Conservation (phyloP, 2,329 filamentous ascomycete species). For the Fusarium concolor region DNA sequence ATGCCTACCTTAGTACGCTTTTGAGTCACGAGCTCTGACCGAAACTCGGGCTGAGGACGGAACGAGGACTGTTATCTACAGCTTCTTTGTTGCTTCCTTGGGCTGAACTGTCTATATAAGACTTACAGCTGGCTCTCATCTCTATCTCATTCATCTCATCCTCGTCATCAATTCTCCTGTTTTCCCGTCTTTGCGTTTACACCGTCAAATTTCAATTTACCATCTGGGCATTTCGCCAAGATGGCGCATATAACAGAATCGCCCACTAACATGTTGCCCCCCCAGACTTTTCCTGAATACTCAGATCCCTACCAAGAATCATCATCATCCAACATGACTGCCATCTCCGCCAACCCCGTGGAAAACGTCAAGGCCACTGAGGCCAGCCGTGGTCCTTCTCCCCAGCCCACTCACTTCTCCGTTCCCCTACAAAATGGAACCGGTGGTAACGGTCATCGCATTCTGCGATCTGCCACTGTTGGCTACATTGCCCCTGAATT, state of each 20-base stretch:
- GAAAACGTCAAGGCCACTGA: slow-evolving; percentile 55
- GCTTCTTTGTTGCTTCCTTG: slow-evolving; percentile 10
- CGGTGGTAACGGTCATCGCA: slow-evolving; percentile 72
- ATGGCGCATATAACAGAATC: slow-evolving; percentile 55
- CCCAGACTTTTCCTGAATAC: slow-evolving; percentile 61
- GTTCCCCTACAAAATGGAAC: slow-evolving; percentile 65
- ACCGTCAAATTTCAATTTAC: slow-evolving; percentile 18
- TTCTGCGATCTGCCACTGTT: slow-evolving; percentile 88
- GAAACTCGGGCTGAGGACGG: slow-evolving; percentile 27
- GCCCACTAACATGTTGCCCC: slow-evolving; percentile 54
- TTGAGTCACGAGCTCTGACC: slow-evolving; percentile 30
- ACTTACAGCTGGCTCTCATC: slow-evolving; percentile 20
- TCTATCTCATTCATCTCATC: slow-evolving; percentile 4
- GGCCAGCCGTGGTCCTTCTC: slow-evolving; percentile 77
- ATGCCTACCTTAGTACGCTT: slow-evolving; percentile 1
- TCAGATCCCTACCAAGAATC: slow-evolving; percentile 52
- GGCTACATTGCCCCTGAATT: slow-evolving; percentile 97
- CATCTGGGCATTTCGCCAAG: slow-evolving; percentile 38
- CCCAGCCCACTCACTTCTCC: slow-evolving; percentile 87
- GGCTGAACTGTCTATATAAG: slow-evolving; percentile 39
- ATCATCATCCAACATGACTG: slow-evolving; percentile 49
- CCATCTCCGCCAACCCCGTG: slow-evolving; percentile 56
- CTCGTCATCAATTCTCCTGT: slow-evolving; percentile 12
- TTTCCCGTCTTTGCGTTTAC: slow-evolving; percentile 26
- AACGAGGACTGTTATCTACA: slow-evolving; percentile 28